phyloP scores from a whole-genome alignment of 2,329 filamentous ascomycete genomes.

The Cladorrhinum sp. region DNA sequence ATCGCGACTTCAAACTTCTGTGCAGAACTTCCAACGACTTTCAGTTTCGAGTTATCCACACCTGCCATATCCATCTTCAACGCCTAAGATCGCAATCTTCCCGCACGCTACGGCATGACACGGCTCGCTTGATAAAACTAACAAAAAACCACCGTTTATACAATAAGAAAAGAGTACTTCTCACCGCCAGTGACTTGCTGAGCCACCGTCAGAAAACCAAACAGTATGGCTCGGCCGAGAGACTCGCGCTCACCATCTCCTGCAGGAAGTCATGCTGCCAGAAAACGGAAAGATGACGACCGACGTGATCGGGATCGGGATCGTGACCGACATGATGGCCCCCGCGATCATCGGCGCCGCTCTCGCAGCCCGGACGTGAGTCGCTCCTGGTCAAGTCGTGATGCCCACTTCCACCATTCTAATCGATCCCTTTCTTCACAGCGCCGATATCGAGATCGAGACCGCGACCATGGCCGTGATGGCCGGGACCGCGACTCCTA shows the following conservation, averaged over 20 bases:
- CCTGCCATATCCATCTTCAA: neutral
- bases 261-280: constrained; percentile 80
- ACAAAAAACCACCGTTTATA: constrained; percentile 15
- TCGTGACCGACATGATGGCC: constrained; percentile 47
- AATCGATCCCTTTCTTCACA: constrained; percentile 40
- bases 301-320: constrained; percentile 52
- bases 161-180: constrained; percentile 30
- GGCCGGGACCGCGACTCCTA: constrained; percentile 50
- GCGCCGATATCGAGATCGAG: constrained; percentile 54
- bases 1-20: neutral
- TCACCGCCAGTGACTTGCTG: constrained; percentile 32
- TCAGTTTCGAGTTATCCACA: neutral
- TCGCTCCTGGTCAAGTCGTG: constrained; percentile 23
- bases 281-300: constrained; percentile 62
- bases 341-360: constrained; percentile 52
- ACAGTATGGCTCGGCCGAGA: constrained; percentile 60
- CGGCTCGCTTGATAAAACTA: constrained; percentile 9
- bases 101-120: constrained; percentile 8
- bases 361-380: constrained; percentile 65
- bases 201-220: constrained; percentile 31
- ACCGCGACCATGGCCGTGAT: constrained; percentile 42
- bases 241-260: constrained; percentile 86
- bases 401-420: constrained; percentile 35
- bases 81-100: neutral
- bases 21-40: neutral